A percentile compares a stretch with the other conserved stretches of the same genome.
Conservation (phyloP, 2,329 filamentous ascomycete species). For the Stachybotrys chartarum region DNA sequence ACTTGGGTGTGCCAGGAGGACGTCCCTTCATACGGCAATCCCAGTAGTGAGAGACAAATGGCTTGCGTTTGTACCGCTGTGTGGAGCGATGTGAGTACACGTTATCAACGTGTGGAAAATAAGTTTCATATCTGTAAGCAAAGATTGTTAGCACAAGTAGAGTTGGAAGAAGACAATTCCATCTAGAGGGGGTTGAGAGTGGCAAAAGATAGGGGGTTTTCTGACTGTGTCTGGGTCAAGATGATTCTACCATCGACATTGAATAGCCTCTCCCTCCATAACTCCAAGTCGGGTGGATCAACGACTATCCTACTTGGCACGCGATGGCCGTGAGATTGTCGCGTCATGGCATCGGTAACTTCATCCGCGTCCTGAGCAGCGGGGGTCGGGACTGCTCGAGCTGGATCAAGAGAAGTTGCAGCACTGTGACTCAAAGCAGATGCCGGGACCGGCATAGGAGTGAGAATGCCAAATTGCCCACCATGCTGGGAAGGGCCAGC, state of each 20-base stretch:
- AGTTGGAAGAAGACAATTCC: not conserved
- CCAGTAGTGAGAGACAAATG: constrained; percentile 80
- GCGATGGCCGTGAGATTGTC: constrained; percentile 39
- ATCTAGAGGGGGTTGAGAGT: not conserved
- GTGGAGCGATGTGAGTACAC: constrained; percentile 80
- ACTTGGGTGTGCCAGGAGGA: constrained; percentile 72
- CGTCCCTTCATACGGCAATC: constrained; percentile 77
- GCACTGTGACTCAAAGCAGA: not conserved
- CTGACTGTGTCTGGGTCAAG: constrained; percentile 66
- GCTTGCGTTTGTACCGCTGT: constrained; percentile 72
- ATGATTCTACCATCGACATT: constrained; percentile 67
- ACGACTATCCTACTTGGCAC: constrained; percentile 49
- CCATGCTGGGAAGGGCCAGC: constrained; percentile 1
- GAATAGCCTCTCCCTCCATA: constrained; percentile 68
- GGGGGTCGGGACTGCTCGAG: not conserved
- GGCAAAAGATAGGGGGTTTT: not conserved
- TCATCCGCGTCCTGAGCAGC: constrained; percentile 3
- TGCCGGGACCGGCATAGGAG: constrained; percentile 19
- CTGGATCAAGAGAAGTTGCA: not conserved
- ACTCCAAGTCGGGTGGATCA: constrained; percentile 58
- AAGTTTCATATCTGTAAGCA: constrained; percentile 59
- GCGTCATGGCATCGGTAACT: constrained; percentile 1
- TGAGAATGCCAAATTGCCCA: constrained; percentile 40
- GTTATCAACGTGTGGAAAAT: constrained; percentile 79
- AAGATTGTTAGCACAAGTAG: not conserved